A percentile compares a stretch with the other conserved stretches of the same genome.
phyloP scores from a whole-genome alignment of 2,329 filamentous ascomycete species.

The Epichloe gansuensis region DNA sequence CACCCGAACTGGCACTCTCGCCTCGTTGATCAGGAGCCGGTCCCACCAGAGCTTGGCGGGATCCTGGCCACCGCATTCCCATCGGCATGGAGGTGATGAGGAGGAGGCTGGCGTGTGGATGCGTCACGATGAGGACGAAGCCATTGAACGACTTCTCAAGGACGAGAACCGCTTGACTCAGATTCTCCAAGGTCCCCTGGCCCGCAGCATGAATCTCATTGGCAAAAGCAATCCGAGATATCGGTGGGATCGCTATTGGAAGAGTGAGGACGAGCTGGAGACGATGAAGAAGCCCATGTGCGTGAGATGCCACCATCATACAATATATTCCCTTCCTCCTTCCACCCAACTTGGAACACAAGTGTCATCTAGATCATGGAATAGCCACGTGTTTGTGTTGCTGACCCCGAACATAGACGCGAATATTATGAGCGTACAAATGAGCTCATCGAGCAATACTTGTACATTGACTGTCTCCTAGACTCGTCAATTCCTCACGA shows the following conservation, averaged over 20 bases:
- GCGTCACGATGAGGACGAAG: conserved; percentile 26
- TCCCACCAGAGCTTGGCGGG: conserved; percentile 22
- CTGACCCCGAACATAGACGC: conserved; percentile 29
- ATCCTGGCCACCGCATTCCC: conserved; percentile 12
- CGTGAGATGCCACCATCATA: conserved; percentile 8
- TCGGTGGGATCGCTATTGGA: conserved; percentile 79
- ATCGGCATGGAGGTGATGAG: conserved; percentile 16
- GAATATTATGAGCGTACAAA: conserved; percentile 86
- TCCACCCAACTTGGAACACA: neutral
- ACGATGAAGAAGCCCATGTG: conserved; percentile 59
- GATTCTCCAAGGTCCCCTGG: conserved; percentile 53
- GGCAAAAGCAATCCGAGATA: conserved; percentile 80
- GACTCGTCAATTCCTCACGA: conserved; percentile 89
- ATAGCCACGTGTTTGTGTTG: neutral
- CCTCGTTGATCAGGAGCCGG: conserved; percentile 26
- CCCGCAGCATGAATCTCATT: conserved; percentile 75
- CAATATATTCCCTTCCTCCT: neutral
- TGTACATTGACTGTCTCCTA: conserved; percentile 82
- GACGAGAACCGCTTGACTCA: conserved; percentile 47
- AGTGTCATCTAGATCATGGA: neutral
- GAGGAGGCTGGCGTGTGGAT: conserved; percentile 18
- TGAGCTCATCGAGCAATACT: conserved; percentile 76
- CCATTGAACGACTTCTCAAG: conserved; percentile 29
- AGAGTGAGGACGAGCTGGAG: conserved; percentile 60
- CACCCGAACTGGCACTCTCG: conserved; percentile 24